These are phyloP conservation scores for Amaranthus cruentus DNA, from an alignment of 148 eudicot genomes.

Conservation along the genomic window DNA sequence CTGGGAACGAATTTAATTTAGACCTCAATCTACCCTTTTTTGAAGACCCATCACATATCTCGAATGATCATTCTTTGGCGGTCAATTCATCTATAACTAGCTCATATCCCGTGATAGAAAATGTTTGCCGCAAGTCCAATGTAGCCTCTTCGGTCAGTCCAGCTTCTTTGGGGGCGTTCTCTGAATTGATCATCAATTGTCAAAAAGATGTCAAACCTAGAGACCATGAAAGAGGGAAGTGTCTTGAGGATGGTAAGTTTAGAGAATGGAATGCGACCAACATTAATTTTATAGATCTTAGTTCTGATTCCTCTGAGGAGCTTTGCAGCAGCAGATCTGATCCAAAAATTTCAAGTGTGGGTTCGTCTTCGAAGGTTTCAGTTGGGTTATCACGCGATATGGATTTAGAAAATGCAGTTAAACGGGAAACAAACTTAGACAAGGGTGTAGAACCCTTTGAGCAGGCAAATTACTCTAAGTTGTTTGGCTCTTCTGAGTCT, in stretches of 20 bases:
- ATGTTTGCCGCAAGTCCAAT: constrained; percentile 12
- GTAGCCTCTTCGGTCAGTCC: constrained; percentile 10
- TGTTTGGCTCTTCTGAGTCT: constrained; percentile 23
- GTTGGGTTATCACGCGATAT: constrained; percentile 14
- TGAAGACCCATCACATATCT: constrained; percentile 33
- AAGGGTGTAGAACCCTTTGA: constrained; percentile 18
- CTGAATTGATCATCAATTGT: constrained; percentile 8
- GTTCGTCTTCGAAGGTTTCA: constrained; percentile 5
- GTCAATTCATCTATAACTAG: constrained; percentile 22
- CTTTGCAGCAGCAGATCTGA: constrained; percentile 19
- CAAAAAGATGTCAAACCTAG: constrained; percentile 13
- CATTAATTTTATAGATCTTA: constrained; percentile 25
- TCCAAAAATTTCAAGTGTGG: constrained; percentile 15
- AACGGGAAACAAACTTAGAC: constrained; percentile 3
- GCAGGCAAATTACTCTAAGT: constrained; percentile 13
- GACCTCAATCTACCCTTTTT: constrained; percentile 49
- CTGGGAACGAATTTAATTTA: constrained; percentile 17
- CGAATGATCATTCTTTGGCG: constrained; percentile 22
- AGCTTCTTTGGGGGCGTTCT: constrained; percentile 9
- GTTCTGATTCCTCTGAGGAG: constrained; percentile 30
- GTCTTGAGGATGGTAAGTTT: constrained; percentile 2
- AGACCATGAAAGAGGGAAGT: constrained; percentile 1
- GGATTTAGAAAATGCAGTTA: constrained; percentile 13
- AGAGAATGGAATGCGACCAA: constrained; percentile 14
- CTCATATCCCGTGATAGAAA: constrained; percentile 17